Conservation (phyloP, 78 protist species). For the Diacronema lutheri region DNA sequence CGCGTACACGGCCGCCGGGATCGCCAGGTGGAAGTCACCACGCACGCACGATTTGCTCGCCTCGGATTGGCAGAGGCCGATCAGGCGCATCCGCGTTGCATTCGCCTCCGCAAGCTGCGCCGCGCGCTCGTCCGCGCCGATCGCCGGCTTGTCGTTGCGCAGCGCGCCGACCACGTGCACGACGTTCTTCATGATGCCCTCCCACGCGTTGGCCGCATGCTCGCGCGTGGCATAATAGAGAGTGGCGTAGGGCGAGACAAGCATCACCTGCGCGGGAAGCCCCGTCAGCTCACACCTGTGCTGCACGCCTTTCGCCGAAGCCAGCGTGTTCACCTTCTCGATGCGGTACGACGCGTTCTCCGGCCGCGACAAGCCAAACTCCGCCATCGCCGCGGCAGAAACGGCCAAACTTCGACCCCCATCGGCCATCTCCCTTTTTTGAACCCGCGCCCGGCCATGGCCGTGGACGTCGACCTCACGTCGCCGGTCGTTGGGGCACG, state of each 20-base stretch:
- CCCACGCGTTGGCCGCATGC: neutral
- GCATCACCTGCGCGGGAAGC: neutral
- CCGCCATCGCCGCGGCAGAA: no score
- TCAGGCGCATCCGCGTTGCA: neutral
- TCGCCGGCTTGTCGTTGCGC: neutral
- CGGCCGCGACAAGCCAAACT: no score
- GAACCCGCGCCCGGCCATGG: no score
- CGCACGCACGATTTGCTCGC: neutral
- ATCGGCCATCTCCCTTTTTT: no score
- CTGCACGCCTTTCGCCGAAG: neutral
- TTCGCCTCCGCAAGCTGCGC: neutral
- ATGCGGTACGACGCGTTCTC: no score
- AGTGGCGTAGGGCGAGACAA: neutral
- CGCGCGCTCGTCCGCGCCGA: neutral
- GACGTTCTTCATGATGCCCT: neutral
- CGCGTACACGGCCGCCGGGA: slow-evolving; percentile 46
- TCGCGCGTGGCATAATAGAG: neutral
- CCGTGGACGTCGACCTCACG: no score
- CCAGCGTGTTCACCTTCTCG: neutral
- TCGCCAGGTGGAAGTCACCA: slow-evolving; percentile 20
- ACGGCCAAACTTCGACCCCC: no score
- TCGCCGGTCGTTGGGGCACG: no score
- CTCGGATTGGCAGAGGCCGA: neutral
- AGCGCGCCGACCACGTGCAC: neutral
- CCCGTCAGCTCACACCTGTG: neutral